Base-by-base conservation (phyloP, 2,329 filamentous ascomycete genomes). In the Monosporascus sp. region DNA sequence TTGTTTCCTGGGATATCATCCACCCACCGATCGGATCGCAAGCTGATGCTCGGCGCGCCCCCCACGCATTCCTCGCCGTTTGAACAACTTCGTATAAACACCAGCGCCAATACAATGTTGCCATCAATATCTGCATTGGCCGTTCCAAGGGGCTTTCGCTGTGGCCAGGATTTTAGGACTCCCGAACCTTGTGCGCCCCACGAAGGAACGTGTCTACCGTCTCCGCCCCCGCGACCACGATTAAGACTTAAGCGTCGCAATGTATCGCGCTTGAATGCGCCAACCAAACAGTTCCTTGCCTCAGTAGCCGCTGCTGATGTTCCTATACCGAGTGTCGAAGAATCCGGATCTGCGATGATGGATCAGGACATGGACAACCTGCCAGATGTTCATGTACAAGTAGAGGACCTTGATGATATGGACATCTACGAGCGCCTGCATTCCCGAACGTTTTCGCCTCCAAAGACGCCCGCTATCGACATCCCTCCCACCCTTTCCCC, bases 241-340 rank as follows among this genome's bases (percentile, higher is more conserved):
- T 72, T 84, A 60, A 77, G 74, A 58, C 67, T 85, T 55, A 81
- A 81, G 68, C 76, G 78, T 61, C 80, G 81, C 60, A 74, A 77
- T 62, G 74, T 75, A 38, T 76, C 79, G 24, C 74, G 77, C 53
- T 71, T 81, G 11, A 68, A 75, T 54, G 82, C 82, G 38, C 82
- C 84, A 2, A 86, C 84, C 1, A 76, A 84, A 62, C 81, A 86
- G 49, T 87, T 87, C 62, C 76, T 87, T n/a, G 83, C 82, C 3
- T 86, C 82, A 4, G 84, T 87, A 53, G 83, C 81, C 45, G 82
- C 82, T 18, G 84, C 82, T 55, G 84, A 87, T 64, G 72, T 85
- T 4, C 81, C 83, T 24, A 78, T 87, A 50, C 84, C 82, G 15
- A 86, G 82, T 65, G 85, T 87, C 52, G 84, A 87, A 67, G 74